Base-by-base conservation (phyloP, 176 grass and related monocot species). In the Carex littledalei region DNA sequence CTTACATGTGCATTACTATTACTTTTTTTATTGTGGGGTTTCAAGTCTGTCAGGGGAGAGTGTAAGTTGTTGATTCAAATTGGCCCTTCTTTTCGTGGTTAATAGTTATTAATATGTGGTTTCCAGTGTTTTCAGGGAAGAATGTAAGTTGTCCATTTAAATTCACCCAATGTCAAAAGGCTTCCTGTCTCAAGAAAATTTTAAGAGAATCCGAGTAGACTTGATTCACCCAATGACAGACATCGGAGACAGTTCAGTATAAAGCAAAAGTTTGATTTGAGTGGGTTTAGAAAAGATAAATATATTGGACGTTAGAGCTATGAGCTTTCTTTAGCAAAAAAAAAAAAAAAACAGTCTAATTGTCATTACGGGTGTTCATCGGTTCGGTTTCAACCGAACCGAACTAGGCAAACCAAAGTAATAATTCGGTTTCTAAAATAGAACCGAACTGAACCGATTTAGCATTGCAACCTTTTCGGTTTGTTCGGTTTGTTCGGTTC, bases 61-160 rank as follows among this genome's bases (percentile, higher is more conserved):
- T 74, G 70, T 74, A 74, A 74, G 70, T 74, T 74, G 70, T 52
- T 0, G 20, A 74, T 52, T 74, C 70, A 52, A 14, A 52, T 74
- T 74, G n/a, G n/a, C 41, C 43, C 47, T 50, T 50, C 9, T 50
- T 50, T 50, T 50, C 10, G 47, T 50, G 47, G 10, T 50, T 10
- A 50, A 50, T 12, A 50, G 47, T 50, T 50, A 50, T 11, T 50
- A 50, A 50, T 20, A 20, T 57, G 57, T 17, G 17, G 57, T 26
- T 63, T 63, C n/a, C 7, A 63, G 6, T 63, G 20, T 11, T 63
- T 20, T 20, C 8, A 60, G 57, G 17, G 57, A n/a, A 60, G 57
- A 60, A 20, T 60, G 57, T 60, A 60, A 60, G 57, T 60, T 60
- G 57, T 60, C 57, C 7, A 60, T n/a, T 60, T n/a, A 20, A 60